These are phyloP conservation scores for Fraxinus latifolia DNA, from an alignment of 305 asterid species.

Conservation along the genomic window DNA sequence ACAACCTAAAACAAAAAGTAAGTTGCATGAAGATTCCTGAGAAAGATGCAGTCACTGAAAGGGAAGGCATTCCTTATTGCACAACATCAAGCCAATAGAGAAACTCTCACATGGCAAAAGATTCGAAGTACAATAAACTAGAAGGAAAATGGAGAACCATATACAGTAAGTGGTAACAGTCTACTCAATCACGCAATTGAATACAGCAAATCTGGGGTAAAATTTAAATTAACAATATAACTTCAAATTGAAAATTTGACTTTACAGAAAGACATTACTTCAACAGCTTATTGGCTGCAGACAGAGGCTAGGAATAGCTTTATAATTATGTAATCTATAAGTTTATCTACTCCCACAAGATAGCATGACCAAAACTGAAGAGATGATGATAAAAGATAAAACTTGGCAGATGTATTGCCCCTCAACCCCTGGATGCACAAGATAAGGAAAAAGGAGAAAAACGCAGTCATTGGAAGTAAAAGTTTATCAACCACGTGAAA, in stretches of 20 bases:
- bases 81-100: neutral
- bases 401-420: neutral
- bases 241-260: neutral
- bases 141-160: neutral
- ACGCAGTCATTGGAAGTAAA: neutral
- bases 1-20: conserved; percentile 48
- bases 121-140: neutral
- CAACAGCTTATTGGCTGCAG: neutral
- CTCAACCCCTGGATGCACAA: neutral
- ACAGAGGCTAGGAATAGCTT: neutral
- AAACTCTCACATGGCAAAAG: neutral
- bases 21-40: neutral
- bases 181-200: conserved; percentile 9
- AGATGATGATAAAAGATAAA: neutral
- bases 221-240: neutral
- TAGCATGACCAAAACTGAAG: neutral
- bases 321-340: neutral
- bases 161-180: neutral
- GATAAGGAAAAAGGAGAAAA: neutral
- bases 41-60: neutral
- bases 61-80: neutral
- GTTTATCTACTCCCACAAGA: neutral
- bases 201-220: neutral
- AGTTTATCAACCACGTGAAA: neutral
- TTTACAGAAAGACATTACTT: neutral